Evolutionary conservation across 345 rosid species (phyloP).

Genomic region (Sisymbrium altissimum): DNA sequence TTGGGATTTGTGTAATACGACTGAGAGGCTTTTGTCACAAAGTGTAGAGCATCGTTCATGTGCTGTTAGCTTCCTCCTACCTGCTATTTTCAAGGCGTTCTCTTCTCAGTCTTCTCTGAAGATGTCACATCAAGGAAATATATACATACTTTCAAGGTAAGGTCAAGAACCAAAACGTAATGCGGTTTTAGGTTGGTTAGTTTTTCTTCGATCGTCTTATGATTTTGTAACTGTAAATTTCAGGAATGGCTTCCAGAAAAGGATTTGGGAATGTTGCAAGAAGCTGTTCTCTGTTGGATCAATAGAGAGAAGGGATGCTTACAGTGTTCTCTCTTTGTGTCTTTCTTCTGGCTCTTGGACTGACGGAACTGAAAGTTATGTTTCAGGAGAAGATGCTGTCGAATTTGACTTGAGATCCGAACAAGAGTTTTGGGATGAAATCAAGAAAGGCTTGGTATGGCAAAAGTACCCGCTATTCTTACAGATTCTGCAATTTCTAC

Average conservation of each 20-base stretch:
- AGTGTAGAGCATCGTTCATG: slow-evolving; percentile 76
- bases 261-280: slow-evolving; percentile 79
- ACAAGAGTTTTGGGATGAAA: slow-evolving; percentile 80
- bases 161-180: slow-evolving; percentile 10
- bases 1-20: slow-evolving; percentile 61
- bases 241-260: slow-evolving; percentile 62
- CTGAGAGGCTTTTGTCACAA: slow-evolving; percentile 63
- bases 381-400: slow-evolving; percentile 29
- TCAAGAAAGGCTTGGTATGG: slow-evolving; percentile 87
- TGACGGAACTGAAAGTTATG: slow-evolving; percentile 36
- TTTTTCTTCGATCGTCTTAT: not conserved
- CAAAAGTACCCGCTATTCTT: not conserved
- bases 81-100: slow-evolving; percentile 65
- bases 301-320: slow-evolving; percentile 90
- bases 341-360: slow-evolving; percentile 47
- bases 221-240: slow-evolving; percentile 12
- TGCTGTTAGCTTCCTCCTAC: slow-evolving; percentile 65
- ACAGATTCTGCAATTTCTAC: slow-evolving; percentile 2
- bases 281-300: slow-evolving; percentile 68
- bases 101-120: slow-evolving; percentile 35
- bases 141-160: slow-evolving; percentile 52
- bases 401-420: slow-evolving; percentile 62
- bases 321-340: slow-evolving; percentile 61
- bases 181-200: not conserved
- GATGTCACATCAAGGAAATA: slow-evolving; percentile 41